Conservation (phyloP, 2,329 filamentous ascomycete genomes). For the Claviceps citrina region DNA sequence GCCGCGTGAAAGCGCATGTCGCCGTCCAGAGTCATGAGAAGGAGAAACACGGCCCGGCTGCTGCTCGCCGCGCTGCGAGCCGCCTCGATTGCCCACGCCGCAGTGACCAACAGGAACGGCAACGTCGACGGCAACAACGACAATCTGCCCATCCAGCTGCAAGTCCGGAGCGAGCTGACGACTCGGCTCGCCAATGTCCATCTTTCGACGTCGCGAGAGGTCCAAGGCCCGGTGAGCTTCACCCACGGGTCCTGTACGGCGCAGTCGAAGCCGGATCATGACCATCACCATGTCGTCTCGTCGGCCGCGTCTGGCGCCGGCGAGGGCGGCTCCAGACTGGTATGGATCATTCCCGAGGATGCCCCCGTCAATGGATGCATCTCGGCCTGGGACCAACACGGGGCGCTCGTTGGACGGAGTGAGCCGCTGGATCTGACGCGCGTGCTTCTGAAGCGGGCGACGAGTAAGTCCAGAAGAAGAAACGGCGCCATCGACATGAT, state of each 20-base stretch:
- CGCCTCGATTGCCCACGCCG: background rate
- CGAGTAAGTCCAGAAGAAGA: background rate
- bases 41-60: background rate
- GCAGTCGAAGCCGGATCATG: slow-evolving; percentile 6
- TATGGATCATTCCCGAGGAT: slow-evolving; percentile 6
- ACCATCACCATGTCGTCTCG: slow-evolving; percentile 10
- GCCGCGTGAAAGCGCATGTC: too few relatives aligned
- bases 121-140: background rate
- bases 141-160: slow-evolving; percentile 17
- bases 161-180: slow-evolving; percentile 18
- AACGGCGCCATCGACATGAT: too few relatives aligned
- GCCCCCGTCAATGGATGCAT: slow-evolving; percentile 22
- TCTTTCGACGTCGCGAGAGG: slow-evolving; percentile 7
- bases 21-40: background rate
- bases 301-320: background rate
- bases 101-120: background rate
- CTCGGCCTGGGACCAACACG: slow-evolving; percentile 22
- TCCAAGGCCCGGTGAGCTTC: slow-evolving; percentile 8
- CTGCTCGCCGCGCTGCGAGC: background rate
- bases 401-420: slow-evolving; percentile 21
- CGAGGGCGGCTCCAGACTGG: slow-evolving; percentile 2
- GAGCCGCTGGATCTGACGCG: slow-evolving; percentile 17
- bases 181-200: slow-evolving; percentile 20
- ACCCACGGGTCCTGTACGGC: slow-evolving; percentile 11
- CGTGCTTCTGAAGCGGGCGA: slow-evolving; percentile 7